A percentile compares a stretch with the other conserved stretches of the same genome.
Conservation (phyloP, 2,329 filamentous ascomycete genomes). For the Helicocarpus griseus region DNA sequence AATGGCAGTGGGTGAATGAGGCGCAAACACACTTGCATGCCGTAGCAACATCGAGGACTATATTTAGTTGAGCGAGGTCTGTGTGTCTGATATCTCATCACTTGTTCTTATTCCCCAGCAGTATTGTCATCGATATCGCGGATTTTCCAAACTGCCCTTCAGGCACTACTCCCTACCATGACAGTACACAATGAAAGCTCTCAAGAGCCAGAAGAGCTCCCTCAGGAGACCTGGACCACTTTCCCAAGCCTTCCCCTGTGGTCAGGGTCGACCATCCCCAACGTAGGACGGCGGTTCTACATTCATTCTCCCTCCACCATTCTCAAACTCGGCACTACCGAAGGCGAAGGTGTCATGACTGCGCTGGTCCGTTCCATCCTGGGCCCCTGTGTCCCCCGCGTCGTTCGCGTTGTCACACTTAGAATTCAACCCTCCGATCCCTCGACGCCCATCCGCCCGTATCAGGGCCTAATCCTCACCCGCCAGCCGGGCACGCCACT, state of each 20-base stretch:
- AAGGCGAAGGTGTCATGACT: conserved; percentile 12
- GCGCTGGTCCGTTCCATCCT: conserved; percentile 10
- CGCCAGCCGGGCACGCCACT: conserved; percentile 8
- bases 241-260: conserved; percentile 7
- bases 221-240: conserved; percentile 8
- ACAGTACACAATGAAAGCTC: conserved; percentile 1
- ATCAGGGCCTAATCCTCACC: conserved; percentile 9
- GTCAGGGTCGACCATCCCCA: conserved; percentile 9
- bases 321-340: conserved; percentile 9
- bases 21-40: too few species aligned
- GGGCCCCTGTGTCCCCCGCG: conserved; percentile 10
- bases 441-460: not conserved
- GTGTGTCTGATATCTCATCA: not conserved
- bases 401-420: conserved; percentile 5
- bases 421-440: not conserved
- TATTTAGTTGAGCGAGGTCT: too few species aligned
- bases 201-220: not conserved
- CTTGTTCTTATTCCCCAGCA: not conserved
- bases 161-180: conserved; percentile 1
- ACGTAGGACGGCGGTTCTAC: conserved; percentile 9
- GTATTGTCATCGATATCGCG: not conserved
- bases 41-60: too few species aligned
- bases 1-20: too few species aligned
- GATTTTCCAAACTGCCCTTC: not conserved
- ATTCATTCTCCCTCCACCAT: conserved; percentile 11